A percentile compares a stretch with the other conserved stretches of the same genome.
phyloP scores from a whole-genome alignment of 495 filamentous ascomycete genomes.

The Neurospora sp. region DNA sequence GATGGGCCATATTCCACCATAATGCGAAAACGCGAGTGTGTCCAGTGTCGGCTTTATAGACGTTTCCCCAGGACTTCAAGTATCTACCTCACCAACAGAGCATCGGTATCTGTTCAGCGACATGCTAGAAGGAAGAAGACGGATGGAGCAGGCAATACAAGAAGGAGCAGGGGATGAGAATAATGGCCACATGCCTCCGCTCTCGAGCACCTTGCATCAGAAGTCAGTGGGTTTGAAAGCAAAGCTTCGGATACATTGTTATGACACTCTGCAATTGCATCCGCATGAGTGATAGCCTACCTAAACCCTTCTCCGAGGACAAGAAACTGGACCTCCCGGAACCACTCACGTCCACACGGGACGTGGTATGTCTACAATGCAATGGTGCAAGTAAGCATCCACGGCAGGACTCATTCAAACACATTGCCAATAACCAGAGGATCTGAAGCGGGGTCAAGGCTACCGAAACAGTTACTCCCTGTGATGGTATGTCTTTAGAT shows the following conservation, averaged over 20 bases:
- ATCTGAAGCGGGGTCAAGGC: not conserved
- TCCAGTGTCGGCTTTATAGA: not conserved
- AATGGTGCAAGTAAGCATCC: not conserved
- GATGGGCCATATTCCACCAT: not conserved
- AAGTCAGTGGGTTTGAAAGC: not conserved
- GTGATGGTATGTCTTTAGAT: not conserved
- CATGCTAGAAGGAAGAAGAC: not conserved
- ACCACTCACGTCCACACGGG: not conserved
- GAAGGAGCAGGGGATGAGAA: not conserved
- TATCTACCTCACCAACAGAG: not conserved
- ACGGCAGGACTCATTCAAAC: not conserved
- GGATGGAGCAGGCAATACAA: not conserved
- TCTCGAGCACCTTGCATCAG: not conserved
- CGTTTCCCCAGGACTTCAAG: not conserved
- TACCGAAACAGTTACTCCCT: not conserved
- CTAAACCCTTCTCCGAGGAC: not conserved
- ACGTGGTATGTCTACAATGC: not conserved
- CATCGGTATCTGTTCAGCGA: not conserved
- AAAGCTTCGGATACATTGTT: not conserved
- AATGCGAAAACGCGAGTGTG: not conserved
- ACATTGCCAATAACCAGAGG: not conserved
- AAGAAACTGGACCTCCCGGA: not conserved
- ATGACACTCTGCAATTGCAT: not conserved
- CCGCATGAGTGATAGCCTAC: not conserved
- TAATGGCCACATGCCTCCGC: not conserved